Base-by-base conservation (phyloP, 176 grass and related monocot species). In the Cenchrus fungigraminus region DNA sequence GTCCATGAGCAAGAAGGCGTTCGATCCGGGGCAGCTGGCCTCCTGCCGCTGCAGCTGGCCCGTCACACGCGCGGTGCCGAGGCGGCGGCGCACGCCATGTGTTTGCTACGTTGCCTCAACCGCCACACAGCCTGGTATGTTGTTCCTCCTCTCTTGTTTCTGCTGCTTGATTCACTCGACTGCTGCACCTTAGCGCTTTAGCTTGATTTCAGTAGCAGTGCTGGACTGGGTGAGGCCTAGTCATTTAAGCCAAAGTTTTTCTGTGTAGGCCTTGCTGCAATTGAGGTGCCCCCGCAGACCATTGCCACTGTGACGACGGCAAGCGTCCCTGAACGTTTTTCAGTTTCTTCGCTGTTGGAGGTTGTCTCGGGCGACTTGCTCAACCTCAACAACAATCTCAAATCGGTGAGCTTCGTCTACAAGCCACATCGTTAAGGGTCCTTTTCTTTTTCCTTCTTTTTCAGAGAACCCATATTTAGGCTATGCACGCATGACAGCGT, bases 321-420 rank as follows among this genome's bases (percentile, higher is more conserved):
- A 49, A 76, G 55, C 9, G 37, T 80, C 32, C 61, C 78, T 12
- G 88, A 80, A 13, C 82, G 50, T 20, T 55, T 91, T 6, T 92
- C 88, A 34, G 75, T 99, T 74, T 86, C 97, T 74, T 89, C 91
- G 0, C 72, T 99, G 66, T 42, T 94, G 42, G 91, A 99, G 68
- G 91, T 92, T n/a, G 93, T 99, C 57, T 88, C 91, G 6, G 84
- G 86, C 7, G 93, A 96, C 71, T 45, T 99, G 60, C 90, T 91
- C 16, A 91, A 82, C 73, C 91, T 99, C 58, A 96, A 99, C 79
- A 90, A 85, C 73, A 99, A 99, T 82, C 86, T 99, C 28, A 96
- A 99, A 85, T 91, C 93, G 75, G 97, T 96, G 80, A 99, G 89
- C 79, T 77, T 65, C 42, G 20, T 31, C 45, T 66, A 65, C 12